These are phyloP conservation scores for Pseudomonodictys pantanalensis DNA, from an alignment of 495 filamentous ascomycete species.

Conservation along the genomic window DNA sequence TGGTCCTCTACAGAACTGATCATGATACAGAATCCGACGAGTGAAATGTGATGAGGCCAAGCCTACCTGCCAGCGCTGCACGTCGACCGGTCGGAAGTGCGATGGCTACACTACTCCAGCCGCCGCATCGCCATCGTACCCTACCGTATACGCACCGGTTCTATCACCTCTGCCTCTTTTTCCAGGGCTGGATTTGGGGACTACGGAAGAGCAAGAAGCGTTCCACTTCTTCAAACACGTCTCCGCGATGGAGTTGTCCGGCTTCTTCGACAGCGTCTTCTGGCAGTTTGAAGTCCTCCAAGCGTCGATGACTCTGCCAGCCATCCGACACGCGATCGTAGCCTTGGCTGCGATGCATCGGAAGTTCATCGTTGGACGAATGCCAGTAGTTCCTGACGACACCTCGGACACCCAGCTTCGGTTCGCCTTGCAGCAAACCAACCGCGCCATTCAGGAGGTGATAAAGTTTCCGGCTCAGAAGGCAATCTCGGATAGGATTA, in stretches of 20 bases:
- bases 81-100: conserved; percentile 27
- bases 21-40: conserved; percentile 19
- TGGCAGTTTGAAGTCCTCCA: conserved; percentile 46
- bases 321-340: conserved; percentile 46
- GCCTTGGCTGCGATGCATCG: conserved; percentile 42
- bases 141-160: neutral
- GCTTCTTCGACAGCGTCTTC: conserved; percentile 44
- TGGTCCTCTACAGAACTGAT: no score
- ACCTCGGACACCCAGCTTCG: conserved; percentile 18
- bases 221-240: conserved; percentile 43
- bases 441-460: conserved; percentile 26
- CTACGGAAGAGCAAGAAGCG: conserved; percentile 39
- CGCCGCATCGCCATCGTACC: neutral
- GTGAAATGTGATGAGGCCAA: conserved; percentile 34
- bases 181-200: neutral
- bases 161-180: neutral
- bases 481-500: conserved; percentile 17
- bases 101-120: conserved; percentile 24
- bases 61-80: conserved; percentile 24
- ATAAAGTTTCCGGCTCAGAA: neutral
- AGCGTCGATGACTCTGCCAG: conserved; percentile 40
- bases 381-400: conserved; percentile 24
- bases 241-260: conserved; percentile 40
- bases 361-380: conserved; percentile 8
- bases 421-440: conserved; percentile 27